Conservation (phyloP, 495 filamentous ascomycete species). For the Aspergillus campestris region DNA sequence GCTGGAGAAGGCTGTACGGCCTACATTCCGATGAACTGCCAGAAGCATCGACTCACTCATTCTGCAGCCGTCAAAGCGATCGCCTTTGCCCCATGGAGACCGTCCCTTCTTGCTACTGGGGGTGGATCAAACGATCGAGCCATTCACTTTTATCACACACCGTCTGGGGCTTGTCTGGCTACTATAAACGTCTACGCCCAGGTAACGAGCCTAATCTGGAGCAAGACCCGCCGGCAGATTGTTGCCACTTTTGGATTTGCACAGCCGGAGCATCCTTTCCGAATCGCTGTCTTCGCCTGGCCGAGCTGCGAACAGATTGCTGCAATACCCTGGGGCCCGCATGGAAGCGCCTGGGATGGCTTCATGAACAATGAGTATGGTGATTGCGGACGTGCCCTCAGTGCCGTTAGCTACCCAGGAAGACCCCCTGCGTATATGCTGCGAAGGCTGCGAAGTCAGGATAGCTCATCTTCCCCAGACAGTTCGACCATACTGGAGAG, state of each 20-base stretch:
- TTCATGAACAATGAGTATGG: constrained; percentile 9
- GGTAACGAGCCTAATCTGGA: constrained; percentile 91
- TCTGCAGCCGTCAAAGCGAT: constrained; percentile 92
- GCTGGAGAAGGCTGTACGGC: constrained; percentile 22
- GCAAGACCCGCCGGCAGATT: constrained; percentile 75
- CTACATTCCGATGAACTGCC: constrained; percentile 38
- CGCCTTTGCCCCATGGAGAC: constrained; percentile 94
- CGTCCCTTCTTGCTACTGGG: constrained; percentile 79
- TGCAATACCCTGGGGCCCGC: constrained; percentile 78
- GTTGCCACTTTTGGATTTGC: constrained; percentile 91
- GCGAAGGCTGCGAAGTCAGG: constrained; percentile 2
- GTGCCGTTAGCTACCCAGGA: constrained; percentile 41
- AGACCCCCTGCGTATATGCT: constrained; percentile 16
- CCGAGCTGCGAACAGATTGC: constrained; percentile 85
- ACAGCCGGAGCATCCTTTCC: constrained; percentile 84
- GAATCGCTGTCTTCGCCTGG: constrained; percentile 94
- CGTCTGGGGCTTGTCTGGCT: constrained; percentile 74
- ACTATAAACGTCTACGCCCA: constrained; percentile 91
- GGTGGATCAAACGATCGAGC: constrained; percentile 90
- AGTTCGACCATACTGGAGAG: background rate
- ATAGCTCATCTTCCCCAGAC: constrained; percentile 5
- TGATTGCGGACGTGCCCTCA: constrained; percentile 37
- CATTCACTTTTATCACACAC: constrained; percentile 92
- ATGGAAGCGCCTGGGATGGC: constrained; percentile 71
- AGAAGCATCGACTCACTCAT: constrained; percentile 69